Evolutionary conservation across 345 rosid genomes (phyloP), one percentile per base, ranked within the genome.

Genomic region (Triadica sebifera): DNA sequence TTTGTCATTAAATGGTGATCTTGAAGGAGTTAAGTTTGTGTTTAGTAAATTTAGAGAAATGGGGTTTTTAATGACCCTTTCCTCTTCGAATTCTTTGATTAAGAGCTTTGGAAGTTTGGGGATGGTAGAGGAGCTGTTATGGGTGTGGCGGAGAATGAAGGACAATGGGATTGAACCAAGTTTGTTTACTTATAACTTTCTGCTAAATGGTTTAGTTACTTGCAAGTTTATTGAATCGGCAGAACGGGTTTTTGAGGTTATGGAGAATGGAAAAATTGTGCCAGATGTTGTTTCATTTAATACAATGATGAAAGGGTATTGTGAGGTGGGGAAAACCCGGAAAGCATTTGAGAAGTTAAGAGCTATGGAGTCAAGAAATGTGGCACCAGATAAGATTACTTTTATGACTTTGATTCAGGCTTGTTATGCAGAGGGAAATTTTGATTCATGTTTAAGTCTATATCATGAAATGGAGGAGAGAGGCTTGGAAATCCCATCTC

Each of bases 141-240:
- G 97, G 97, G 91, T 89, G 70, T 95, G 98, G 97, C 81, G 99
- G 20, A 76, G 81, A 65, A 93, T 93, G 98, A 86, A 93, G 77
- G 96, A 95, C 67, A 91, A 91, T 80, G 90, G 80, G 64, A 86
- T 90, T 69, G 98, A 89, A 73, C 94, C 97, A 0, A 91, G 87
- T 82, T 77, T 90, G 84, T 90, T 87, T 73, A 87, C 96, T 0
- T 90, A 87, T 67, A 90, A 88, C 82, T 95, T 89, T 70, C 70
- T 93, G 81, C 65, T 95, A 67, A 90, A 90, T 58, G 98, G 96
- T 20, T 79, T 95, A 83, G 91, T 91, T 61, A 89, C 81, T 76
- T 85, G 90, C 0, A 78, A 72, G 88, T 93, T 89, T 51, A 71
- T 91, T 65, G 96, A 90, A 61, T 91, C 98, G 11, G 89, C 96